Evolutionary conservation across 352 stramenopile genomes (phyloP), one percentile per base, ranked within the genome.

Genomic region (Lagenidium giganteum): DNA sequence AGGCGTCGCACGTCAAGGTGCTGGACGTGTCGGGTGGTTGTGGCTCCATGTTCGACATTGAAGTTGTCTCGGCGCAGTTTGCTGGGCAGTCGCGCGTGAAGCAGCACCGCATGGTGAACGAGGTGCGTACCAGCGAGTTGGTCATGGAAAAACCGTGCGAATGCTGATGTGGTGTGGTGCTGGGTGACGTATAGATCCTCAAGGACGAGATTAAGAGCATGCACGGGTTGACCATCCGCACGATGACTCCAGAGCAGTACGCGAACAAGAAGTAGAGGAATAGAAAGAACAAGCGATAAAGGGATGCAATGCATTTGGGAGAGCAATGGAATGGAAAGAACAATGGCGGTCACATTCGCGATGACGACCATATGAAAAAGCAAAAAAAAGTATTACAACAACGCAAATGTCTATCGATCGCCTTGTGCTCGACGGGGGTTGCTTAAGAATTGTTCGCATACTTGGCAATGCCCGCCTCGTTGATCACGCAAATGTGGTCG

Each of bases 401-500:
- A n/a, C n/a, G n/a, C n/a, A n/a, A n/a, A n/a, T n/a, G n/a, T n/a
- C n/a, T n/a, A n/a, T n/a, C n/a, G n/a, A n/a, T n/a, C n/a, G n/a
- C n/a, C n/a, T n/a, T n/a, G n/a, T n/a, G n/a, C n/a, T n/a, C 30
- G 26, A 3, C 24, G 9, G n/a, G 41, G 26, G 17, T 29, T 8
- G 32, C 55, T 42, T 83, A 84, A 30, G 58, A 72, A 41, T 61
- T 64, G 28, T 62, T 58, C 8, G 75, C 71, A 47, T 83, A 91
- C 57, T 91, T 91, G 61, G 64, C 79, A 54, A 98, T 98, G 34
- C 94, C 94, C 3, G 61, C 54, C 20, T 97, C 62, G 54, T 81
- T 96, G 61, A 98, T 98, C 47, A 98, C 59, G 70, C 91, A 98
- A 47, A 98, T 96, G 73, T 98, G 91, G 51, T 95, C 75, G 44